A percentile compares a stretch with the other conserved stretches of the same genome.
Evolutionary conservation across 2,329 filamentous ascomycete genomes (phyloP).

Genomic region (Epicoccum nigrum): DNA sequence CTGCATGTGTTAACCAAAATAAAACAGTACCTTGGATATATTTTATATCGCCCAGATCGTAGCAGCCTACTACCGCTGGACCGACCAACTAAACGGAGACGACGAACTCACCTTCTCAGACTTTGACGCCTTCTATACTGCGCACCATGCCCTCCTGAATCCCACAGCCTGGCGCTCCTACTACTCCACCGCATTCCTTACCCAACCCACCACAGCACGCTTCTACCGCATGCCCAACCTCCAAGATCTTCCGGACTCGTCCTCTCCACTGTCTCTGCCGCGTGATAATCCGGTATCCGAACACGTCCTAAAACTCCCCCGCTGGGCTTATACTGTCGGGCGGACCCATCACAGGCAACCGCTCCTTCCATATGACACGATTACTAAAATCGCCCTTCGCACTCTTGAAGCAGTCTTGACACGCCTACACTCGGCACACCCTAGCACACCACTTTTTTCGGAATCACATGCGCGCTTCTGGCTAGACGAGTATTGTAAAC

Average conservation of each 20-base stretch:
- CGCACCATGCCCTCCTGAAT: constrained; percentile 13
- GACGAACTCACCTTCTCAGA: constrained; percentile 12
- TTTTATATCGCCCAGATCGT: constrained; percentile 17
- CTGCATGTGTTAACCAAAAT: constrained; percentile 15
- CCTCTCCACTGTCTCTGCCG: constrained; percentile 12
- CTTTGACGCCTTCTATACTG: constrained; percentile 18
- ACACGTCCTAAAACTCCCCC: constrained; percentile 17
- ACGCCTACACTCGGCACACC: constrained; percentile 15
- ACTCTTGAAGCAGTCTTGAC: constrained; percentile 16
- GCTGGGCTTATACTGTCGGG: constrained; percentile 18
- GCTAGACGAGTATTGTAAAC: constrained; percentile 12
- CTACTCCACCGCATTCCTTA: constrained; percentile 19
- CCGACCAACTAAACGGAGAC: constrained; percentile 10
- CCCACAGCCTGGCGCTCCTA: constrained; percentile 18
- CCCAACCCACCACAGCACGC: constrained; percentile 16
- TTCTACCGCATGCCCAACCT: constrained; percentile 20
- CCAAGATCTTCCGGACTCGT: constrained; percentile 17
- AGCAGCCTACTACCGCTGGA: constrained; percentile 18
- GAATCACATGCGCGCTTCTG: constrained; percentile 19
- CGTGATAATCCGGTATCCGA: constrained; percentile 14
- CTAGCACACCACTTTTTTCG: constrained; percentile 13
- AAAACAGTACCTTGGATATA: constrained; percentile 19
- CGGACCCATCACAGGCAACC: constrained; percentile 13
- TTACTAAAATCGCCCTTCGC: constrained; percentile 18
- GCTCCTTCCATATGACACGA: constrained; percentile 15